Evolutionary conservation across 768 basidiomycete genomes (phyloP).

Genomic region (Exidia glandulosa): DNA sequence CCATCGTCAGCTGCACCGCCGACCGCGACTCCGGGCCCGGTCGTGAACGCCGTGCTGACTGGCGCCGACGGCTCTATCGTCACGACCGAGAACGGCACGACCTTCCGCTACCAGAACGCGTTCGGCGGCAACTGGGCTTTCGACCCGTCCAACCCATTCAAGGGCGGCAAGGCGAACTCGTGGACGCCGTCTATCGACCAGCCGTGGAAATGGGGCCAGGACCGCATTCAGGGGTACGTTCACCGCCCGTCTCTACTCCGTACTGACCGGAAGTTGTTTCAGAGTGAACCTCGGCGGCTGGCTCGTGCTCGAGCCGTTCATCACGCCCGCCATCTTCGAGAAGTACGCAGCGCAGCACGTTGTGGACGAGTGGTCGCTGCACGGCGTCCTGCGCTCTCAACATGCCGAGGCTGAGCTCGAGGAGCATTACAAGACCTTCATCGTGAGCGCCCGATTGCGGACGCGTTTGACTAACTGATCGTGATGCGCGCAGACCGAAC

Average conservation of each 20-base stretch:
- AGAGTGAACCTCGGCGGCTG: constrained; percentile 91
- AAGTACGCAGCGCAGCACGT: constrained; percentile 41
- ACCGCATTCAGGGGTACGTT: constrained; percentile 43
- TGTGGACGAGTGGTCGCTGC: constrained; percentile 79
- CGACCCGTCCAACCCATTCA: constrained; percentile 74
- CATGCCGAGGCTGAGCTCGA: constrained; percentile 56
- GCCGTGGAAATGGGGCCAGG: constrained; percentile 65
- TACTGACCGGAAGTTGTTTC: background rate
- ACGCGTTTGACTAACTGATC: background rate
- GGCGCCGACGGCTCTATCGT: constrained; percentile 73
- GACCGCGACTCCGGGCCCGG: too few relatives aligned
- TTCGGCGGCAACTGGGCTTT: constrained; percentile 88
- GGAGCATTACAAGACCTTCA: constrained; percentile 88
- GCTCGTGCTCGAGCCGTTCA: constrained; percentile 74
- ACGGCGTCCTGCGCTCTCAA: constrained; percentile 53
- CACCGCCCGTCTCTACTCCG: background rate
- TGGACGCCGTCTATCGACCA: constrained; percentile 81
- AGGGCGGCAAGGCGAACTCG: constrained; percentile 67
- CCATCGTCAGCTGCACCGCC: too few relatives aligned
- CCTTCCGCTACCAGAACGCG: constrained; percentile 68
- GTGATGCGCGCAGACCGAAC: constrained; percentile 69
- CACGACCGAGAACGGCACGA: constrained; percentile 71
- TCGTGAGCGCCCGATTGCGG: constrained; percentile 40
- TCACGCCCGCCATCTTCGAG: constrained; percentile 65
- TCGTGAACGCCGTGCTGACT: too few relatives aligned